Evolutionary conservation across 2,329 filamentous ascomycete species (phyloP).

Genomic region (Capronia coronata): DNA sequence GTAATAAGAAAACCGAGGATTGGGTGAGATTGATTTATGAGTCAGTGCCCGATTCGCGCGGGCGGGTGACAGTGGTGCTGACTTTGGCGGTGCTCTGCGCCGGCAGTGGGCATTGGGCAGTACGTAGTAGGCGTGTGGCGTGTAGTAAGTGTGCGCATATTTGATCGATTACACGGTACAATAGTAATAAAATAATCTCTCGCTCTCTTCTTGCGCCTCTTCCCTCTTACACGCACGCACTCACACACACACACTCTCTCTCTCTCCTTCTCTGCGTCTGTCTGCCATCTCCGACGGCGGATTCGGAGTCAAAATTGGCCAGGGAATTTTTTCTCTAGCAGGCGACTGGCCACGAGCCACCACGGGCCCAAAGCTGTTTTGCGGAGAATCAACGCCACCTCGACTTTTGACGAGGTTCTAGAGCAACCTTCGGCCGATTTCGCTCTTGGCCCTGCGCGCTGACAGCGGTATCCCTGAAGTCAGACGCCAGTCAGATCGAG

Average conservation of each 20-base stretch:
- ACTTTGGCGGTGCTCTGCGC: not conserved
- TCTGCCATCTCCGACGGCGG: not conserved
- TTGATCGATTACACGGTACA: too few species aligned
- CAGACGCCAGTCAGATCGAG: too few species aligned
- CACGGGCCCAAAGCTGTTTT: not conserved
- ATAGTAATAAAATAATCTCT: too few species aligned
- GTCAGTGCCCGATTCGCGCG: not conserved
- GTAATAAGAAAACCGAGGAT: conserved; percentile 1
- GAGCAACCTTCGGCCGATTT: conserved; percentile 14
- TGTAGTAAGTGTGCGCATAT: too few species aligned
- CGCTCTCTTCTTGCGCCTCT: too few species aligned
- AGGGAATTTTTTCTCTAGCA: conserved; percentile 1
- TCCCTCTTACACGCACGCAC: too few species aligned
- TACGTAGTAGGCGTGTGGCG: too few species aligned
- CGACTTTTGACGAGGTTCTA: not conserved
- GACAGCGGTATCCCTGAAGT: too few species aligned
- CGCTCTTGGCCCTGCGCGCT: conserved; percentile 23
- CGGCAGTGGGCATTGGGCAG: not conserved
- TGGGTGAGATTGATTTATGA: conserved; percentile 2
- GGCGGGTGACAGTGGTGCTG: conserved; percentile 1
- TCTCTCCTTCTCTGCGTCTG: not conserved
- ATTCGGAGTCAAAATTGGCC: conserved; percentile 8
- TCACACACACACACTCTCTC: not conserved
- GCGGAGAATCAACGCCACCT: not conserved
- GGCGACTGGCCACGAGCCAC: not conserved